Evolutionary conservation across 768 basidiomycete genomes (phyloP).

Genomic region (Sporobolomyces pararoseus): DNA sequence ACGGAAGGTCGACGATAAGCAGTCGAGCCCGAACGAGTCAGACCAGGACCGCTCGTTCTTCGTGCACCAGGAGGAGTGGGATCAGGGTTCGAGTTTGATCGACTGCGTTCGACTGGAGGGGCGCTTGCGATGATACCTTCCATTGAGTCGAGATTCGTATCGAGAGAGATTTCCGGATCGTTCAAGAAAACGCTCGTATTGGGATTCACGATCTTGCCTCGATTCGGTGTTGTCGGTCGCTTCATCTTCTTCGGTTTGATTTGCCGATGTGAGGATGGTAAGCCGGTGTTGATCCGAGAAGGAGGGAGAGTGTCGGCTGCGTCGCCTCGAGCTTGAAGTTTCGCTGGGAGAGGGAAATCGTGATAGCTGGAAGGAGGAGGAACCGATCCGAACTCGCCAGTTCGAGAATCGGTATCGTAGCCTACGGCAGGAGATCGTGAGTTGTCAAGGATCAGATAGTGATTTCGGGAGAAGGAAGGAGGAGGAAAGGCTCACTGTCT

Average conservation of each 20-base stretch:
- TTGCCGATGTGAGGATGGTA: not conserved
- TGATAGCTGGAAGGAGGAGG: constrained; percentile 17
- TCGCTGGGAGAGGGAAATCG: constrained; percentile 28
- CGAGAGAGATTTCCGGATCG: constrained; percentile 54
- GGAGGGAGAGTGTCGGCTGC: constrained; percentile 13
- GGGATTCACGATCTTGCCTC: not conserved
- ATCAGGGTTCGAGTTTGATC: constrained; percentile 7
- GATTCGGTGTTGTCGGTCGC: constrained; percentile 19
- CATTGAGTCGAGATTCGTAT: constrained; percentile 70
- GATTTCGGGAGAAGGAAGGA: no score
- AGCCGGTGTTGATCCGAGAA: not conserved
- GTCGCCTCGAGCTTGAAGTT: constrained; percentile 42
- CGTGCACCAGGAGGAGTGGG: not conserved
- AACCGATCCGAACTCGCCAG: not conserved
- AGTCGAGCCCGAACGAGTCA: not conserved
- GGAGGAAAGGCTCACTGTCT: not conserved
- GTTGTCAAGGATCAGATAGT: not conserved
- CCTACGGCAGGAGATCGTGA: not conserved
- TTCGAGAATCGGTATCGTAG: constrained; percentile 17
- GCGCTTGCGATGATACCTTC: constrained; percentile 68
- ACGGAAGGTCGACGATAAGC: constrained; percentile 11
- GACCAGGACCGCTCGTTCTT: constrained; percentile 8
- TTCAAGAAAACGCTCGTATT: constrained; percentile 11
- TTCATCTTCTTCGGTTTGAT: constrained; percentile 23
- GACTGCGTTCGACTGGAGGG: not conserved